Evolutionary conservation across 2,329 filamentous ascomycete genomes (phyloP), one percentile per base, ranked within the genome.

Genomic region (Cadophora gregata): DNA sequence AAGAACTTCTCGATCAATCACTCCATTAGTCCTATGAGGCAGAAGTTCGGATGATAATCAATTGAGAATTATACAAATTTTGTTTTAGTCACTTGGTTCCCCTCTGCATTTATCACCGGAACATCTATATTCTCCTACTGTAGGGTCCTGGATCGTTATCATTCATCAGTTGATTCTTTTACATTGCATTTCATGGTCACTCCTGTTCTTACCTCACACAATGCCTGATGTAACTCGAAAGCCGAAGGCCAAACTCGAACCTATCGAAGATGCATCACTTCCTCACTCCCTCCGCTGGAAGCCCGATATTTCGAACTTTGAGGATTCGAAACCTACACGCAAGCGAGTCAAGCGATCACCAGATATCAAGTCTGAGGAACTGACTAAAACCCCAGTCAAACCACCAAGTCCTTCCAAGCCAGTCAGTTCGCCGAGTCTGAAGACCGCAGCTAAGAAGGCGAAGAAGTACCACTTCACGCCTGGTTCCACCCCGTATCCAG

Each of bases 401-500:
- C 14, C 48, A 16, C 24, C 48, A 29, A 10, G 38, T 42, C 38
- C 38, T 19, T 21, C 42, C 42, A 47, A 47, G 42, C 42, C 42
- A 47, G 19, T 47, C 14, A 2, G 21, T 7, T 6, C 19, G 19
- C 50, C 16, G 1, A 53, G 50, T 53, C 50, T 53, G 1, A 56
- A 56, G 24, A 36, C 24, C 14, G n/a, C 7, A 38, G 24, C 50
- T 19, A 62, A 62, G 60, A 77, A 78, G 60, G 74, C 73, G 6
- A 80, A 83, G 61, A 79, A 79, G 2, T 88, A 88, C 65, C 82
- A 84, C 14, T 74, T 88, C 31, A 86, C 81, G 1, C 85, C 85
- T 29, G 85, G 86, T 27, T 73, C 75, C 62, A 85, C 87, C 0
- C 93, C 92, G 0, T 96, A 90, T 70, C 90, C 91, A 0, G 82